Evolutionary conservation across 768 basidiomycete species (phyloP), one percentile per base, ranked within the genome.

Genomic region (Mycena metata): DNA sequence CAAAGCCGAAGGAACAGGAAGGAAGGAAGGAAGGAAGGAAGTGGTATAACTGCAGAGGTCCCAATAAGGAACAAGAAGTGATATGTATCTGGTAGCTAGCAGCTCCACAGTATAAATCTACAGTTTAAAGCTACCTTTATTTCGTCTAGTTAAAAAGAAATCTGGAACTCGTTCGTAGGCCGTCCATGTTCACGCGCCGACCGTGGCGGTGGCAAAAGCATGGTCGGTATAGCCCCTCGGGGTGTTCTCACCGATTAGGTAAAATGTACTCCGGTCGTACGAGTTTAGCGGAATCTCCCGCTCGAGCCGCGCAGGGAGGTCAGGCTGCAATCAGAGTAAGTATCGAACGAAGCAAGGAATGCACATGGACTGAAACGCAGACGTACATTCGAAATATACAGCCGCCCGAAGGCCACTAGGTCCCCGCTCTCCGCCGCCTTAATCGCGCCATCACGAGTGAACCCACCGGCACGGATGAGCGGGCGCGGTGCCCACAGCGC

Each of bases 311-410:
- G 50, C 7, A 0, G 70, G 69, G 1, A 79, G 58, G 58, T 76
- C 77, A 16, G 76, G 78, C 78, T 79, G 15, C 30, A 52, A 24
- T 9, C 13, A 11, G n/a, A 47, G 13, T n/a, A 15, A 41, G 16
- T 5, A 26, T 41, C 11, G 16, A 43, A 23, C 19, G 35, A 17
- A n/a, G n/a, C n/a, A 30, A 23, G 24, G 8, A n/a, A n/a, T 35
- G 33, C 41, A 43, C 9, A 30, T 4, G 15, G 30, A 30, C 3
- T 3, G 30, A 30, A 30, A 30, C 3, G 30, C 30, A 58, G 23
- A 56, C 80, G 64, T 66, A 82, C 81, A 49, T 82, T 82, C 12
- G 80, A 36, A 4, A 80, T 72, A 45, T 74, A 82, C n/a, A 72
- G 54, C n/a, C 82, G 71, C 6, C 80, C 82, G 13, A 80, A 82